These are phyloP conservation scores for Kwoniella shivajii DNA, from an alignment of 1,284 basidiomycete genomes.

Conservation along the genomic window DNA sequence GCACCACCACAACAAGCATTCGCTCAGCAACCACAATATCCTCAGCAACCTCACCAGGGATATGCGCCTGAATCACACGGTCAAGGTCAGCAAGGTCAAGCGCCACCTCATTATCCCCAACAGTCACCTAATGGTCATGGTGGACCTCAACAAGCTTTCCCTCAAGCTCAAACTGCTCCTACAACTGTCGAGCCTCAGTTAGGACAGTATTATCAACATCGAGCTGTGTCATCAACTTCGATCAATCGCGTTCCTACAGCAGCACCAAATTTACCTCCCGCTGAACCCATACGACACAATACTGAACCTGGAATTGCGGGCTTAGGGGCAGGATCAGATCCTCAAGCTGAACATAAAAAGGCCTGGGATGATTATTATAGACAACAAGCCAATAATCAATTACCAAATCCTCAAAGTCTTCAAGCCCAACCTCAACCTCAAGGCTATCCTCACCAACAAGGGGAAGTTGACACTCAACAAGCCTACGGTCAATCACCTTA, in stretches of 20 bases:
- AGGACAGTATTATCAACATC: conserved; percentile 12
- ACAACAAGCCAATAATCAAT: conserved; percentile 32
- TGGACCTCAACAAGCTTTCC: conserved; percentile 16
- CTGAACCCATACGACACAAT: conserved; percentile 20
- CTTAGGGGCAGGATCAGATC: conserved; percentile 35
- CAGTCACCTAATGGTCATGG: conserved; percentile 17
- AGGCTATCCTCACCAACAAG: conserved; percentile 12
- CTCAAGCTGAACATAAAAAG: conserved; percentile 39
- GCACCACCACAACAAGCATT: background rate
- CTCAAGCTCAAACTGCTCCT: conserved; percentile 19
- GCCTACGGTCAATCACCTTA: conserved; percentile 35
- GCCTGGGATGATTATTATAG: conserved; percentile 54
- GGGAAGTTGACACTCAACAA: conserved; percentile 1
- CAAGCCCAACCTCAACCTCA: conserved; percentile 11
- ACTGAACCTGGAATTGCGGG: conserved; percentile 44
- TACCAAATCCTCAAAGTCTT: conserved; percentile 12
- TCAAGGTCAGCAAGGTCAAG: conserved; percentile 15
- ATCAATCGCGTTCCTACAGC: conserved; percentile 33
- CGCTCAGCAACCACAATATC: conserved; percentile 31
- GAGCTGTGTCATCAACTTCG: conserved; percentile 16
- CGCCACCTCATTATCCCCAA: conserved; percentile 33
- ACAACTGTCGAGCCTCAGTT: conserved; percentile 7
- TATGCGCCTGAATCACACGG: conserved; percentile 14
- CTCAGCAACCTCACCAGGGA: conserved; percentile 24
- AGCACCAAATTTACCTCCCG: conserved; percentile 25